Conservation (phyloP, 163 green algal species). For the Scenedesmus sp. region DNA sequence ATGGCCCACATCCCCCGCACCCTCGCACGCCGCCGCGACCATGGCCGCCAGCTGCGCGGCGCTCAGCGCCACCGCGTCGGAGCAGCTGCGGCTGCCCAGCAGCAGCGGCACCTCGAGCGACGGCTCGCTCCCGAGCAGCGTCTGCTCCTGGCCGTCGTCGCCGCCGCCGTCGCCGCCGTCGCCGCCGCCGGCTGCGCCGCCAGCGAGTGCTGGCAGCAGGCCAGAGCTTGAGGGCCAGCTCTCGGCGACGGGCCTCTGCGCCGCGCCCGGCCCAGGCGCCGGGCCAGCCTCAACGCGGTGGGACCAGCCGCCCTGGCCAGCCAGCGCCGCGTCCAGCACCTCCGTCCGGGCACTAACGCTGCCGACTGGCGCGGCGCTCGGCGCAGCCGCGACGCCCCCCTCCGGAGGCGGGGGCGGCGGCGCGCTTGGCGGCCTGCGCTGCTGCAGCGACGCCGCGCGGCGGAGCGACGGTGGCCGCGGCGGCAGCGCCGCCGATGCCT, state of each 20-base stretch:
- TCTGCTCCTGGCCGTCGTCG: neutral
- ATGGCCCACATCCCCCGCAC: neutral
- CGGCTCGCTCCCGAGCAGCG: neutral
- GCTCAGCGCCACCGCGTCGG: neutral
- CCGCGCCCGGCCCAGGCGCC: neutral
- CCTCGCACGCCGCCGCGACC: neutral
- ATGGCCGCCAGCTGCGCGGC: neutral
- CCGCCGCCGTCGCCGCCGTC: neutral
- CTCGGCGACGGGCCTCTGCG: neutral
- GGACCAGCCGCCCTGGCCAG: conserved; percentile 14
- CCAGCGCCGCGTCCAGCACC: neutral
- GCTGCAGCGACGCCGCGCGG: no score
- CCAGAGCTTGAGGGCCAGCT: no score
- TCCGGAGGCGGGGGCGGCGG: neutral
- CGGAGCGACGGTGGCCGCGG: neutral
- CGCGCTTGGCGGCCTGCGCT: no score
- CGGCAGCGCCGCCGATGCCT: neutral
- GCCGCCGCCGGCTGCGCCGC: neutral
- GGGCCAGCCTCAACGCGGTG: neutral
- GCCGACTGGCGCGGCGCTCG: neutral
- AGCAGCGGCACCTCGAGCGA: conserved; percentile 22
- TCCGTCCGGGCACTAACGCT: neutral
- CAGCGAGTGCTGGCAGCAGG: conserved; percentile 5
- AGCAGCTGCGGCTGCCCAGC: no score
- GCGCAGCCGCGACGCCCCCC: neutral